A percentile compares a stretch with the other conserved stretches of the same genome.
These are phyloP conservation scores for Anisogramma anomala DNA, from an alignment of 2,329 filamentous ascomycete species.

Conservation along the genomic window DNA sequence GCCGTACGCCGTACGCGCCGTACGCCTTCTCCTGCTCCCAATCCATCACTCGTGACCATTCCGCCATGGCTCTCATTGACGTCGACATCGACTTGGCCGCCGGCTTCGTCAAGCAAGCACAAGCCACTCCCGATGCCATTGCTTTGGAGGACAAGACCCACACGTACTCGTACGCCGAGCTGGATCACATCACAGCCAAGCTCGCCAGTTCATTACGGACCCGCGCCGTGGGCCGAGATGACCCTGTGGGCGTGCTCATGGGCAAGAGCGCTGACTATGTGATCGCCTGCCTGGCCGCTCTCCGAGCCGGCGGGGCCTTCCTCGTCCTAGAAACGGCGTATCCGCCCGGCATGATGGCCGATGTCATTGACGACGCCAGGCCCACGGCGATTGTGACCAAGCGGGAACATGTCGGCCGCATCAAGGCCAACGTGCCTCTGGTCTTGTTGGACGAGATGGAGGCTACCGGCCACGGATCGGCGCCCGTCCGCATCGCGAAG, in stretches of 20 bases:
- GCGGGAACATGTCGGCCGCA: constrained; percentile 49
- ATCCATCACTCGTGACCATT: too few relatives aligned
- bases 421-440: constrained; percentile 51
- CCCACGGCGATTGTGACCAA: constrained; percentile 62
- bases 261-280: constrained; percentile 69
- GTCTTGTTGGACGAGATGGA: constrained; percentile 49
- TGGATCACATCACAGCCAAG: constrained; percentile 55
- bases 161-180: constrained; percentile 60
- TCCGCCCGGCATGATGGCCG: constrained; percentile 58
- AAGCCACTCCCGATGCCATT: constrained; percentile 54
- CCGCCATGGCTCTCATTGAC: constrained; percentile 54
- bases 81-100: constrained; percentile 60
- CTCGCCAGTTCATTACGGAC: constrained; percentile 53
- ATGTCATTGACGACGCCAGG: constrained; percentile 65
- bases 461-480: constrained; percentile 18
- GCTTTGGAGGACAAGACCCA: constrained; percentile 60
- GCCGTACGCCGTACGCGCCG: too few relatives aligned
- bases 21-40: too few relatives aligned
- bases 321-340: constrained; percentile 72
- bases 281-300: constrained; percentile 64
- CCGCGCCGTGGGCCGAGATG: constrained; percentile 61
- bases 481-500: constrained; percentile 27
- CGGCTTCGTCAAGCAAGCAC: constrained; percentile 58
- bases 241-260: constrained; percentile 63
- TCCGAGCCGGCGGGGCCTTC: constrained; percentile 69